Evolutionary conservation across 148 eudicot species (phyloP), one percentile per base, ranked within the genome.

Genomic region (Arctostaphylos glauca): DNA sequence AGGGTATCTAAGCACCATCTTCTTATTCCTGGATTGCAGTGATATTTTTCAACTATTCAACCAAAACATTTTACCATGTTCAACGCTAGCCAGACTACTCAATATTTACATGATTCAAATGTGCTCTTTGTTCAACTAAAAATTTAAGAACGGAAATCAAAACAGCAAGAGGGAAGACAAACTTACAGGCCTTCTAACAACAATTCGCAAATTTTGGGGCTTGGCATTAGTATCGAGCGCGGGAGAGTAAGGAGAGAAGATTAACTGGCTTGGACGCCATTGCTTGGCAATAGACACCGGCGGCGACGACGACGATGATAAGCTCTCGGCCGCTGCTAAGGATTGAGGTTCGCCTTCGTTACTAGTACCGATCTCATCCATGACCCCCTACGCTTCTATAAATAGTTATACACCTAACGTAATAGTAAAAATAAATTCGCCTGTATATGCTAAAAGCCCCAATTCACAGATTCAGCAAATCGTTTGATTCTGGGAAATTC

Each of bases 171-270:
- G 5, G 59, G n/a, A 10, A 66, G 64, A 66, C 59, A 78, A 78
- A 84, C 95, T 87, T 84, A 94, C 96, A 78, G 94, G 91, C 80
- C 86, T 90, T 85, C 88, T 85, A 66, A 90, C 91, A 72, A 84
- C 87, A 48, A 88, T 92, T 53, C 88, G 82, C 87, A 89, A 85
- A 85, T 81, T 41, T 80, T 86, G 89, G 74, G 91, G 78, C 86
- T 86, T 86, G 77, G 81, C 84, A 76, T 70, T 80, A 56, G 79
- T 55, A 66, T 86, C 82, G 21, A 13, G 41, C 62, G 47, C 59
- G n/a, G 89, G 49, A n/a, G 87, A 76, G 89, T 89, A 94, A 9
- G 95, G 89, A 72, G 83, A 44, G 77, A 94, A 94, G 43, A 78
- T 84, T 25, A 90, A 86, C 85, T 88, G 88, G 68, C 89, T 82